Evolutionary conservation across 140 eudicot genomes (phyloP), one percentile per base, ranked within the genome.

Genomic region (Cichorium intybus): DNA sequence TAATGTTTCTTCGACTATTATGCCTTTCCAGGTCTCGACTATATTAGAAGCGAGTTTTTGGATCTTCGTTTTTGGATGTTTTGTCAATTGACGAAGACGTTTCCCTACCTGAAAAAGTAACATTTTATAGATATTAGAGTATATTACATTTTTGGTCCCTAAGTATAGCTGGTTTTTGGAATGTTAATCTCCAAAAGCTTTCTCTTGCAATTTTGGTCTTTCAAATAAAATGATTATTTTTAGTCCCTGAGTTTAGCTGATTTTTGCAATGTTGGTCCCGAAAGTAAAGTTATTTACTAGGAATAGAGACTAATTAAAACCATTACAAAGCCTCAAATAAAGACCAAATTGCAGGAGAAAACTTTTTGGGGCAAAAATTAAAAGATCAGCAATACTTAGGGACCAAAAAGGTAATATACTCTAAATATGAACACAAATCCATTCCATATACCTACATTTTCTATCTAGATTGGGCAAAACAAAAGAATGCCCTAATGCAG

Each of bases 1-100:
- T n/a, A 24, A 10, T 60, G 95, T 76, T 80, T 91, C 90, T 53
- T 82, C 68, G 18, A 91, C 76, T 31, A 91, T 85, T 37, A 91
- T 77, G 14, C 63, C 60, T 62, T 85, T 91, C 97, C 97, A 91
- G 31, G 77, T 70, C 76, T 80, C 88, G 52, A 91, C 82, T 56
- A 82, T 71, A 37, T 84, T 79, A 34, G 85, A 69, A 35, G 95
- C 91, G 26, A 78, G 64, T 3, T 81, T 69, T 70, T 80, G 87
- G 15, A 91, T 91, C 69, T 80, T 87, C 66, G 76, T 66, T 60
- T 82, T 78, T 11, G 84, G 85, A 61, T 91, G 96, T 66, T 91
- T 91, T 21, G 95, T 81, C 66, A 91, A 74, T 47, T 76, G 84
- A 15, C 87, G 84, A 41, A 90, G 85, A 56, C 91, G 85, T 72